These are phyloP conservation scores for Exophiala phaeomuriformis DNA, from an alignment of 2,329 filamentous ascomycete species.

Conservation along the genomic window DNA sequence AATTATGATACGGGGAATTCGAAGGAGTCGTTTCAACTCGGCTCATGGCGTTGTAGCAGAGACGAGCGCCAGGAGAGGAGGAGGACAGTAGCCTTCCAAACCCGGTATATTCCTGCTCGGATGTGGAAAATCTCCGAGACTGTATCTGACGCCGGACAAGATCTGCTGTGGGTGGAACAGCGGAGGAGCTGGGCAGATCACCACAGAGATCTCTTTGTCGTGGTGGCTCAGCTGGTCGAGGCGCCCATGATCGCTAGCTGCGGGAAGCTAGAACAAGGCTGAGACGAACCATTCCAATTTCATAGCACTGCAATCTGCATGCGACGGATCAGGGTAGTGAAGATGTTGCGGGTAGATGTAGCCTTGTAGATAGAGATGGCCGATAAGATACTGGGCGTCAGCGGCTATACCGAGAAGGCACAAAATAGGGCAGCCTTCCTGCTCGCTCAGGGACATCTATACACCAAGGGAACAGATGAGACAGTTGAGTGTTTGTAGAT, in stretches of 20 bases:
- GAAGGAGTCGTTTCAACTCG: constrained; percentile 16
- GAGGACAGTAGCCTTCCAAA: background rate
- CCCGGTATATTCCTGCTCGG: background rate
- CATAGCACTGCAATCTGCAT: constrained; percentile 1
- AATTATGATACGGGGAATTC: constrained; percentile 20
- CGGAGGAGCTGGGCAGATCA: too few species aligned
- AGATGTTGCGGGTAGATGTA: background rate
- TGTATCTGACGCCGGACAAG: too few species aligned
- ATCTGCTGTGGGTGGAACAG: too few species aligned
- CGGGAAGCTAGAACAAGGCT: background rate
- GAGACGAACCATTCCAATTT: background rate
- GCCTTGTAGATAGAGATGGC: background rate
- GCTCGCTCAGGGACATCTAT: background rate
- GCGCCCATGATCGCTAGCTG: too few species aligned
- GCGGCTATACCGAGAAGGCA: background rate
- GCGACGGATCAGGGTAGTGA: background rate
- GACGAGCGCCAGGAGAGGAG: constrained; percentile 1
- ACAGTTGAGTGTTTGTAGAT: constrained; percentile 13
- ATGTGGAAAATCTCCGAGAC: background rate
- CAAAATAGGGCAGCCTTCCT: background rate
- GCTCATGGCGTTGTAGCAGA: constrained; percentile 11
- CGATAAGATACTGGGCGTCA: background rate
- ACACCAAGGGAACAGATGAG: constrained; percentile 10
- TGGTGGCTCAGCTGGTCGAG: too few species aligned
- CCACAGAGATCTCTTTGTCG: too few species aligned